Conservation (phyloP, 768 basidiomycete genomes). For the Candolleomyces efflorescens region DNA sequence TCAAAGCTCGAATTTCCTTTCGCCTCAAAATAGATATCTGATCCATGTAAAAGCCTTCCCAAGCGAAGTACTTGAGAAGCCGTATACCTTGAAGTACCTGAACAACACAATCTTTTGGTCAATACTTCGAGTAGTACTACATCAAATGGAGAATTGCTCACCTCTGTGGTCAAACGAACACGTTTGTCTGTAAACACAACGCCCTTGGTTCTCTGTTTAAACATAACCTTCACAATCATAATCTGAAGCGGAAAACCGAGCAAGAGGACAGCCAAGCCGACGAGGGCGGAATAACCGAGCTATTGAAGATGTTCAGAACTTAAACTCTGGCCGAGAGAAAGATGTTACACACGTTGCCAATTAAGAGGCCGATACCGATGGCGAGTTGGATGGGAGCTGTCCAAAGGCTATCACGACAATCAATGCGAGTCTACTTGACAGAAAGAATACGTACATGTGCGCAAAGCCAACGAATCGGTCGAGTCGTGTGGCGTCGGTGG, state of each 20-base stretch:
- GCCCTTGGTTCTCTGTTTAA: constrained; percentile 47
- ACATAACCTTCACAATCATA: constrained; percentile 49
- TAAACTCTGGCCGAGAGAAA: background rate
- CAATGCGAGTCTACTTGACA: background rate
- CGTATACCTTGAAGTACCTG: constrained; percentile 54
- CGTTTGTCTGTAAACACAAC: constrained; percentile 66
- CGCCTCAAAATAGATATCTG: constrained; percentile 37
- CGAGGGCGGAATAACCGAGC: constrained; percentile 68
- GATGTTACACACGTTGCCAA: constrained; percentile 44
- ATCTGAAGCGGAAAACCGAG: constrained; percentile 57
- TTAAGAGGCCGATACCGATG: constrained; percentile 57
- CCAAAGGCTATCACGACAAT: background rate
- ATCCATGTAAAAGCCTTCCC: constrained; percentile 47
- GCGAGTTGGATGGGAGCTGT: constrained; percentile 30
- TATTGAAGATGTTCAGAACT: constrained; percentile 14
- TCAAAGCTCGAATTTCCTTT: constrained; percentile 35
- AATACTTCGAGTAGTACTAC: too few species aligned
- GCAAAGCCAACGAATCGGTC: constrained; percentile 43
- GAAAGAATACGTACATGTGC: constrained; percentile 44
- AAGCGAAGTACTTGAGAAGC: constrained; percentile 60
- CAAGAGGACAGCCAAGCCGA: constrained; percentile 53
- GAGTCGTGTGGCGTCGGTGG: constrained; percentile 54
- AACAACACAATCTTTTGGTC: background rate
- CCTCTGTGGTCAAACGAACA: constrained; percentile 63
- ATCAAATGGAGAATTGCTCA: constrained; percentile 17